These are phyloP conservation scores for Cytospora leucostoma DNA, from an alignment of 2,329 filamentous ascomycete genomes.

Conservation along the genomic window DNA sequence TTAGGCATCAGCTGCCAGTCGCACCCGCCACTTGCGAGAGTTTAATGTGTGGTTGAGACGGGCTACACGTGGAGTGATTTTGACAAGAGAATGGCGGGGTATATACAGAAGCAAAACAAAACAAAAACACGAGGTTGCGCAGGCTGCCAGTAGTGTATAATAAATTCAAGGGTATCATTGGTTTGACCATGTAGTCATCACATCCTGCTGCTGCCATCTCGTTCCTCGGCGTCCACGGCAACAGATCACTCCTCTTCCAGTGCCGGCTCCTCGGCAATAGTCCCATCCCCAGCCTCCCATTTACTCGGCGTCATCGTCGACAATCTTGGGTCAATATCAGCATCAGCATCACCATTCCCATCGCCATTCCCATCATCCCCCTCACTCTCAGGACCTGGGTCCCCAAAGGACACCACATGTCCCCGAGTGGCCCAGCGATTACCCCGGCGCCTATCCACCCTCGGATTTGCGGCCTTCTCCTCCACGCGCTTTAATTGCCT, in stretches of 20 bases:
- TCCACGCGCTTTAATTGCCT: slow-evolving; percentile 29
- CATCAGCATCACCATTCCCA: slow-evolving; percentile 19
- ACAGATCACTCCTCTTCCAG: slow-evolving; percentile 30
- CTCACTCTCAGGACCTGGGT: neutral
- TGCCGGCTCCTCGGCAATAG: slow-evolving; percentile 27
- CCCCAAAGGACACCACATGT: slow-evolving; percentile 23
- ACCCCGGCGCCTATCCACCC: slow-evolving; percentile 10
- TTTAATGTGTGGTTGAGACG: neutral
- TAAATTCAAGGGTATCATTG: slow-evolving; percentile 23
- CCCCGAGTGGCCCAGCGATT: slow-evolving; percentile 20
- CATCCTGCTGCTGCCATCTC: neutral
- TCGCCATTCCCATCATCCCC: slow-evolving; percentile 15
- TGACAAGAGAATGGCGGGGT: neutral
- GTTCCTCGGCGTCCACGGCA: neutral
- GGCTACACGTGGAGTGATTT: neutral
- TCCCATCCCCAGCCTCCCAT: slow-evolving; percentile 38
- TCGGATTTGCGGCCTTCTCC: slow-evolving; percentile 24
- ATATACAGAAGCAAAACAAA: neutral
- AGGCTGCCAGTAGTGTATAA: neutral
- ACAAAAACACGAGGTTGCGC: neutral
- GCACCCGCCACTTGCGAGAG: no score
- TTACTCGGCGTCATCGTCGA: slow-evolving; percentile 40
- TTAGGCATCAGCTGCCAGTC: no score
- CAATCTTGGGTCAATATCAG: slow-evolving; percentile 20
- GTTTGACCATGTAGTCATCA: neutral